Evolutionary conservation across 192 early-diverging fungal genomes (phyloP).

Genomic region (Linnemannia exigua): DNA sequence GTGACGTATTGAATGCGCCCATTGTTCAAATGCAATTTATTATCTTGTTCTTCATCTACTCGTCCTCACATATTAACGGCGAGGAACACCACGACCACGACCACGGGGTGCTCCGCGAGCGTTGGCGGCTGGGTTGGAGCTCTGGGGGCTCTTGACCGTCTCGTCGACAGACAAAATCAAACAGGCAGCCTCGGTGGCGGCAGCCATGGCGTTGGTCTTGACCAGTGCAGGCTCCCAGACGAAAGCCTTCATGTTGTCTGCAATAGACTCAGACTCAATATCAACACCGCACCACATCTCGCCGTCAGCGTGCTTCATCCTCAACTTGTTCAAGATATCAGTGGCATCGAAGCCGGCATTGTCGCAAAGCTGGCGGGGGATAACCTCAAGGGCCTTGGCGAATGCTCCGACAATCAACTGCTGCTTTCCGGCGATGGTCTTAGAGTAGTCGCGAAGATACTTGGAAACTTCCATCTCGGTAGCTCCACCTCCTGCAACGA

Average conservation of each 20-base stretch:
- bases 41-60: too few species aligned
- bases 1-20: too few species aligned
- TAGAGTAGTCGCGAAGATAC: conserved; percentile 92
- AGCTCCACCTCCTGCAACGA: conserved; percentile 98
- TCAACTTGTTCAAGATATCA: conserved; percentile 96
- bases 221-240: conserved; percentile 99
- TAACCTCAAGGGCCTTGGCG: conserved; percentile 96
- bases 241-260: conserved; percentile 93
- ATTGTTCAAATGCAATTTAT: too few species aligned
- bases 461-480: conserved; percentile 98
- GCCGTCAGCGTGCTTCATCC: conserved; percentile 90
- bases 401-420: conserved; percentile 96
- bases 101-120: conserved; percentile 67
- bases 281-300: conserved; percentile 94
- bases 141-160: conserved; percentile 93
- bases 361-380: conserved; percentile 98
- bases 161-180: conserved; percentile 97
- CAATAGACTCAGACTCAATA: conserved; percentile 87
- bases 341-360: conserved; percentile 99
- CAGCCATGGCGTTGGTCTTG: conserved; percentile 96
- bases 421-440: conserved; percentile 98
- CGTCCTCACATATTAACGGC: conserved; percentile 53
- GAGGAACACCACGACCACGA: conserved; percentile 77
- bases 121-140: conserved; percentile 79
- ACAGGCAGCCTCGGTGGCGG: conserved; percentile 96